Conservation (phyloP, 495 filamentous ascomycete species). For the Hypoxylon perforatum region DNA sequence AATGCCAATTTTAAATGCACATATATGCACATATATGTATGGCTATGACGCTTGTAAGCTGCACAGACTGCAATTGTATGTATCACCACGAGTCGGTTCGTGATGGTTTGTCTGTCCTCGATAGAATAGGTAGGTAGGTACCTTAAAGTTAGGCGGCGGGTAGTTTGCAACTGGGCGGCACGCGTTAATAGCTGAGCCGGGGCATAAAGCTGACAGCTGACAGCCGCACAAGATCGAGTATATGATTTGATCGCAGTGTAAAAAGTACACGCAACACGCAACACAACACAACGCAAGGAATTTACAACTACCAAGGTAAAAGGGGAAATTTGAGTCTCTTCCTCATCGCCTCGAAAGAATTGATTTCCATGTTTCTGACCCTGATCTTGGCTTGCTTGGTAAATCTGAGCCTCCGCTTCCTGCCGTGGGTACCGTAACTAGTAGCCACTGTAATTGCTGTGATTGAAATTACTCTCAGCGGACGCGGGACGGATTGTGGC, state of each 20-base stretch:
- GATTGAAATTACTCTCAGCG: slow-evolving; percentile 40
- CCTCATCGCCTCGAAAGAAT: not conserved
- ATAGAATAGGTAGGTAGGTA: not conserved
- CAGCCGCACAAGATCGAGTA: too few species aligned
- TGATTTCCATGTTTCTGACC: slow-evolving; percentile 18
- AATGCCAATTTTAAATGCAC: slow-evolving; percentile 14
- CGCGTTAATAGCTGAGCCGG: too few species aligned
- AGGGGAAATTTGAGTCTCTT: not conserved
- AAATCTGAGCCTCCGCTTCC: slow-evolving; percentile 24
- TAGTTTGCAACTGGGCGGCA: too few species aligned
- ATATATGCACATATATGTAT: not conserved
- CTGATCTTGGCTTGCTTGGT: not conserved
- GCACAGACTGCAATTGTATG: not conserved
- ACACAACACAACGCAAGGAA: not conserved
- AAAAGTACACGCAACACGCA: not conserved
- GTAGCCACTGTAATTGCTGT: slow-evolving; percentile 19
- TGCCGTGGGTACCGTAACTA: slow-evolving; percentile 10
- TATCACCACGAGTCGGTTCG: slow-evolving; percentile 11
- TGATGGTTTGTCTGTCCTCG: not conserved
- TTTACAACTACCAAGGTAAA: not conserved
- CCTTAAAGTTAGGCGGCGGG: not conserved
- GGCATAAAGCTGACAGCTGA: not conserved
- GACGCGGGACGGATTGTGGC: slow-evolving; percentile 33
- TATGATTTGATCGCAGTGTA: not conserved
- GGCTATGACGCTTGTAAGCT: slow-evolving; percentile 17